Evolutionary conservation across 768 basidiomycete genomes (phyloP), one percentile per base, ranked within the genome.

Genomic region (Mycena rebaudengoi): DNA sequence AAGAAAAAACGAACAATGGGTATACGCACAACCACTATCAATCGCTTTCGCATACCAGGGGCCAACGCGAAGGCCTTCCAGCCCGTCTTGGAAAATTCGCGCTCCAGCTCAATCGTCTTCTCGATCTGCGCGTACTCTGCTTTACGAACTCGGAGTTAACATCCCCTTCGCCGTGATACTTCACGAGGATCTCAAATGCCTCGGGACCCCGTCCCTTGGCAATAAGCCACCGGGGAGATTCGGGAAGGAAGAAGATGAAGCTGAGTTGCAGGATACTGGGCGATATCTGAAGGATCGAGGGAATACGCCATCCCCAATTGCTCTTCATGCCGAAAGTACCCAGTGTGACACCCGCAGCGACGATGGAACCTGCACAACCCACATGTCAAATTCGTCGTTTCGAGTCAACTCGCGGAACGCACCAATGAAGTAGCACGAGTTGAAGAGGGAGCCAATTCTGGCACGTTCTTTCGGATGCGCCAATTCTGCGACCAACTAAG

Each of bases 281-380:
- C 1, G 81, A 70, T 32, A 84, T 66, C 71, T 90, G 89, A 6
- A 89, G 79, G 41, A 86, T 69, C n/a, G 88, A 85, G 0, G 88
- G 89, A 21, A 90, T 88, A n/a, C 89, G 81, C 89, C 89, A 90
- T 12, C 85, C 86, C 88, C 87, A 88, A 67, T 86, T 82, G 49
- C 67, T 83, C 0, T 68, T 46, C 80, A 90, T 87, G 10, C 76
- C 63, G 78, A 90, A 91, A 0, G 91, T 91, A 10, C 86, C 86
- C 33, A 90, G 83, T 0, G 88, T 91, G 1, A 84, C 79, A 2
- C 82, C 85, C 10, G 87, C 86, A 6, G 88, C 86, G 26, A 86
- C 83, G 61, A 89, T 84, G 50, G 39, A n/a, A n/a, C n/a, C n/a
- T n/a, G n/a, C n/a, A n/a, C n/a, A n/a, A n/a, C n/a, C n/a, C n/a